phyloP scores from a whole-genome alignment of 164 flowering plant genomes.

The Stephania yunnanensis region DNA sequence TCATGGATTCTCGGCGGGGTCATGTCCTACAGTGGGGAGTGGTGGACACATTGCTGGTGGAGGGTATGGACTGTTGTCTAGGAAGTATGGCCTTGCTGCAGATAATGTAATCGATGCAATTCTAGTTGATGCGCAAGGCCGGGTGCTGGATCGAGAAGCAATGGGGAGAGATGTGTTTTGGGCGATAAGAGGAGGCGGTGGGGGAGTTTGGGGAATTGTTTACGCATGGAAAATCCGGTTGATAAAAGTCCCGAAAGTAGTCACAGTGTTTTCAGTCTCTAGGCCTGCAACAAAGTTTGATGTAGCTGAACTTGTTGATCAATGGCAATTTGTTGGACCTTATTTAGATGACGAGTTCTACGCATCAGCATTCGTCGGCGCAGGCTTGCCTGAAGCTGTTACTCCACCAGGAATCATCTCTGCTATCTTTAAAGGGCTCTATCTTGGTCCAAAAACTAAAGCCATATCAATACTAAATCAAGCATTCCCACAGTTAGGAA shows the following conservation, averaged over 20 bases:
- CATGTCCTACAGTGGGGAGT: conserved; percentile 28
- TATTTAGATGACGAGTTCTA: conserved; percentile 14
- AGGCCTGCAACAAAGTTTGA: conserved; percentile 8
- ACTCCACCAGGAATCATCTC: conserved; percentile 9
- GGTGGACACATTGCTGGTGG: conserved; percentile 33
- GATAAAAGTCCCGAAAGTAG: conserved; percentile 13
- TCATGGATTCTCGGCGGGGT: conserved; percentile 28
- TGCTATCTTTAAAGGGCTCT: conserved; percentile 22
- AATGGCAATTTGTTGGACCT: conserved; percentile 22
- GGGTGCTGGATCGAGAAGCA: conserved; percentile 12
- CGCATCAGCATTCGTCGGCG: conserved; percentile 17
- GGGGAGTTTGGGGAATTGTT: conserved; percentile 19
- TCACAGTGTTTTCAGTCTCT: conserved; percentile 15
- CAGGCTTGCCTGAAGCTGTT: conserved; percentile 13
- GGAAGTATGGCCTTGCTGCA: conserved; percentile 29
- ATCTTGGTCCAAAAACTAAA: conserved; percentile 17
- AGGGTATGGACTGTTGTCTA: conserved; percentile 27
- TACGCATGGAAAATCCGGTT: conserved; percentile 25
- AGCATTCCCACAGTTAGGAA: conserved; percentile 21
- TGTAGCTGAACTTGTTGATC: conserved; percentile 18
- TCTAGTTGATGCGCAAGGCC: conserved; percentile 18
- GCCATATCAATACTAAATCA: neutral
- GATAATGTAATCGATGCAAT: conserved; percentile 28
- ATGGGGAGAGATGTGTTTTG: conserved; percentile 32
- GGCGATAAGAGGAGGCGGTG: conserved; percentile 28